These are phyloP conservation scores for Pythium sp. DNA, from an alignment of 352 stramenopile species.

Conservation along the genomic window DNA sequence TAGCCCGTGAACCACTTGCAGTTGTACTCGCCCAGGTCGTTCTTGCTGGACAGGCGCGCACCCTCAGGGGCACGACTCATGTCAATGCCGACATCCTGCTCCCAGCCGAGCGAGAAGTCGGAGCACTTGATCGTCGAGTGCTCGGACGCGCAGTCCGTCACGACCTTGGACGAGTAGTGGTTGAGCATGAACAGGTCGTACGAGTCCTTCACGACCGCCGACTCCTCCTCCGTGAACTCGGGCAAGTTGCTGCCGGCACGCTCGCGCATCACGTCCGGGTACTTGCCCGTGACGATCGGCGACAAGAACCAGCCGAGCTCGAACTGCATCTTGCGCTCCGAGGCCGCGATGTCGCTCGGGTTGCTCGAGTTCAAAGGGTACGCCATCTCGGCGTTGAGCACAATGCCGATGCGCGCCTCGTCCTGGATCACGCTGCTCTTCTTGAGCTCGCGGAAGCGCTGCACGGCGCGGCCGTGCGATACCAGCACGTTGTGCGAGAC, in stretches of 20 bases:
- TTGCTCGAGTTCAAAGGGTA: constrained; percentile 75
- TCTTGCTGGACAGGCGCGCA: constrained; percentile 45
- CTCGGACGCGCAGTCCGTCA: constrained; percentile 46
- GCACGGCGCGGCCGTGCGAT: constrained; percentile 80
- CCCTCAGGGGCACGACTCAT: constrained; percentile 43
- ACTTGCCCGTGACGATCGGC: constrained; percentile 88
- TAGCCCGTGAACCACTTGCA: constrained; percentile 47
- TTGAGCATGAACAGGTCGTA: constrained; percentile 95
- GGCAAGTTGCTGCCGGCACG: constrained; percentile 77
- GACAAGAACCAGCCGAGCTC: constrained; percentile 91
- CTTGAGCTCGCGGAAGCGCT: constrained; percentile 70
- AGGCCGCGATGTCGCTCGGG: constrained; percentile 53
- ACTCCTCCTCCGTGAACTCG: constrained; percentile 76
- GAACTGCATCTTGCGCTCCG: constrained; percentile 85
- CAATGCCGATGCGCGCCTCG: constrained; percentile 88
- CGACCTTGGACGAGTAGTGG: constrained; percentile 85
- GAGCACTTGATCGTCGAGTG: constrained; percentile 31
- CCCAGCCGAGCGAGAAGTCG: constrained; percentile 33
- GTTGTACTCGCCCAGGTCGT: constrained; percentile 33
- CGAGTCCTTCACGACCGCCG: constrained; percentile 68
- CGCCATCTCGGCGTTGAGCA: constrained; percentile 76
- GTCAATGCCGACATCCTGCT: constrained; percentile 46
- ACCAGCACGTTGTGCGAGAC: constrained; percentile 89
- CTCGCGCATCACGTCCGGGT: constrained; percentile 88
- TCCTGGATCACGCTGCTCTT: constrained; percentile 23